Evolutionary conservation across 225 moss, liverwort and hornwort genomes (phyloP).

Genomic region (Climacium dendroides): DNA sequence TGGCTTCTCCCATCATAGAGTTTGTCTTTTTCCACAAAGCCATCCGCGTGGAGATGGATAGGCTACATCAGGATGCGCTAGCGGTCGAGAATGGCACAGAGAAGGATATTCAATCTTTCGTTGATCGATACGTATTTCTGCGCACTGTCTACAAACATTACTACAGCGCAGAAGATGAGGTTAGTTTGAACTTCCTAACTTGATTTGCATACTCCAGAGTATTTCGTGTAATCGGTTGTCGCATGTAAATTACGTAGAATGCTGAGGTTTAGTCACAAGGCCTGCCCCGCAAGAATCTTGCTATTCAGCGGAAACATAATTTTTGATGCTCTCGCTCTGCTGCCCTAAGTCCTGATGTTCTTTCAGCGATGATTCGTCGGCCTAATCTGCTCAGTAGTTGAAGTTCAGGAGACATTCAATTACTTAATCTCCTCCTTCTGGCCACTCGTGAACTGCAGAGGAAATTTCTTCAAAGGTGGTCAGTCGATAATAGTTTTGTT

Average conservation of each 20-base stretch:
- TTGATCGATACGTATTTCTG: conserved; percentile 78
- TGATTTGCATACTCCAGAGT: not conserved
- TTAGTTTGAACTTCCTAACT: not conserved
- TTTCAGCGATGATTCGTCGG: not conserved
- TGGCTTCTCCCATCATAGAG: conserved; percentile 74
- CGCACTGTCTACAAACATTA: conserved; percentile 88
- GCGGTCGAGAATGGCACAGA: conserved; percentile 78
- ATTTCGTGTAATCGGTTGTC: not conserved
- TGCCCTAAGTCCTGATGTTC: not conserved
- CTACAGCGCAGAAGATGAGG: conserved; percentile 93
- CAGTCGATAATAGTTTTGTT: not conserved
- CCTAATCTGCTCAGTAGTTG: not conserved
- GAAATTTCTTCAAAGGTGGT: not conserved
- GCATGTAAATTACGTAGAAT: not conserved
- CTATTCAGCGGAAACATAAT: not conserved
- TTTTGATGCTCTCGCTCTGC: not conserved
- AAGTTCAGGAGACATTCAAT: not conserved
- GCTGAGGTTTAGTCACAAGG: not conserved
- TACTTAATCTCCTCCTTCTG: not conserved
- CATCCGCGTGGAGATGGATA: conserved; percentile 83
- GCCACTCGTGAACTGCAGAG: not conserved
- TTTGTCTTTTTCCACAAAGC: conserved; percentile 92
- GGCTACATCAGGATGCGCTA: conserved; percentile 78
- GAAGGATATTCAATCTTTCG: conserved; percentile 49
- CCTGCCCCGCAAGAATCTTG: not conserved